A percentile compares a stretch with the other conserved stretches of the same genome.
These are phyloP conservation scores for Phytophthora pluvialis DNA, from an alignment of 352 stramenopile species.

Conservation along the genomic window DNA sequence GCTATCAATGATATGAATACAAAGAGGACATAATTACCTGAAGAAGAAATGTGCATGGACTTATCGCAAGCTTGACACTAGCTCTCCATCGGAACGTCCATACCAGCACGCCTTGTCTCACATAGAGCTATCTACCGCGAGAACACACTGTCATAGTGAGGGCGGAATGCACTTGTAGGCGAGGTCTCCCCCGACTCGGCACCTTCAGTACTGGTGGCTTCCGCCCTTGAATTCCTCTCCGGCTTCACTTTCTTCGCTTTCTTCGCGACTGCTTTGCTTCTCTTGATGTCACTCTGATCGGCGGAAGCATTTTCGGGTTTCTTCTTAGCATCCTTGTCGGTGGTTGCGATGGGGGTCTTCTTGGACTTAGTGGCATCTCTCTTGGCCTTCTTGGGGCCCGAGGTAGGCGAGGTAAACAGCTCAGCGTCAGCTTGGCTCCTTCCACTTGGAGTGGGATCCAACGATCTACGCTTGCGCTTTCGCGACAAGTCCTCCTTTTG, in stretches of 20 bases:
- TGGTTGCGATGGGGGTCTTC: slow-evolving; percentile 26
- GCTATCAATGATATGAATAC: too few relatives aligned
- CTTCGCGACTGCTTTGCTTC: slow-evolving; percentile 24
- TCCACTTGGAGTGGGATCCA: slow-evolving; percentile 16
- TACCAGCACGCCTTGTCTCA: neutral
- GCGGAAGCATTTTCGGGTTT: slow-evolving; percentile 18
- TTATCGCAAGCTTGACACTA: slow-evolving; percentile 19
- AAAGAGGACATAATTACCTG: too few relatives aligned
- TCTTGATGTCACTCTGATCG: slow-evolving; percentile 21
- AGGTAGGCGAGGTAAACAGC: slow-evolving; percentile 12
- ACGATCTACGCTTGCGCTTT: slow-evolving; percentile 59
- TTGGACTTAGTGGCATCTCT: slow-evolving; percentile 42
- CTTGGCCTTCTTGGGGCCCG: slow-evolving; percentile 52
- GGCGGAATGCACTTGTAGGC: slow-evolving; percentile 42
- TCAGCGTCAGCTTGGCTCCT: slow-evolving; percentile 14
- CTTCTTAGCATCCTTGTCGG: slow-evolving; percentile 47
- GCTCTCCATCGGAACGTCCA: slow-evolving; percentile 7
- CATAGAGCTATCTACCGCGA: slow-evolving; percentile 42
- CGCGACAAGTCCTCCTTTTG: slow-evolving; percentile 46
- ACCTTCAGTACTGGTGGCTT: too few relatives aligned
- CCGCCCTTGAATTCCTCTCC: slow-evolving; percentile 15
- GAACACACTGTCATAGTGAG: slow-evolving; percentile 76
- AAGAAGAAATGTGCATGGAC: neutral
- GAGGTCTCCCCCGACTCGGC: neutral
- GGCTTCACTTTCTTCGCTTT: slow-evolving; percentile 33